Evolutionary conservation across 371 early-diverging fungal species (phyloP).

Genomic region (Synchytrium microbalum): DNA sequence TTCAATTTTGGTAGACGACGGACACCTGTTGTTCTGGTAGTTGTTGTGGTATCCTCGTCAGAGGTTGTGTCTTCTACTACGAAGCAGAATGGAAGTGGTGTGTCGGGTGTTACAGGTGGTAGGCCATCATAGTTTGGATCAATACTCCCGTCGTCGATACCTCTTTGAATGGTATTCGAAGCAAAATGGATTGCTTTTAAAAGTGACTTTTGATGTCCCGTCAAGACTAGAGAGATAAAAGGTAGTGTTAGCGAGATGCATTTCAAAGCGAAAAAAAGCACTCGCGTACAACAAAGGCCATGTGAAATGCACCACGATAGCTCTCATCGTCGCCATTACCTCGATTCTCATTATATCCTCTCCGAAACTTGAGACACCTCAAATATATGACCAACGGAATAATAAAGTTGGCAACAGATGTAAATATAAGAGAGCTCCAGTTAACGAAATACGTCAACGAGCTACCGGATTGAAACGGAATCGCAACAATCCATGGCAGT

Average conservation of each 20-base stretch:
- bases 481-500: conserved; percentile 60
- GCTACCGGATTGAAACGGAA: conserved; percentile 42
- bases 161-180: conserved; percentile 32
- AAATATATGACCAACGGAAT: conserved; percentile 67
- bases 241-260: background rate
- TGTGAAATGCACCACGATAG: conserved; percentile 8
- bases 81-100: background rate
- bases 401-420: conserved; percentile 66
- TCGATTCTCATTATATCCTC: conserved; percentile 30
- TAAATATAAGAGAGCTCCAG: conserved; percentile 49
- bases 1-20: too few species aligned
- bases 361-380: conserved; percentile 30
- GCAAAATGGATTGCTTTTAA: conserved; percentile 34
- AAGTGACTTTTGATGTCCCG: conserved; percentile 27
- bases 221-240: conserved; percentile 20
- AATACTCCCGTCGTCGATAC: conserved; percentile 21
- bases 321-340: conserved; percentile 16
- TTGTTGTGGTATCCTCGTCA: background rate
- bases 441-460: conserved; percentile 35
- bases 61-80: background rate
- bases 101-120: background rate
- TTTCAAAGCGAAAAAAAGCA: conserved; percentile 5
- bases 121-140: background rate
- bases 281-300: conserved; percentile 10
- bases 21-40: too few species aligned